Percentiles rank a stretch among this genome's conserved stretches.
phyloP scores from a whole-genome alignment of 2,329 filamentous ascomycete species.

The Calonectria pteridis region DNA sequence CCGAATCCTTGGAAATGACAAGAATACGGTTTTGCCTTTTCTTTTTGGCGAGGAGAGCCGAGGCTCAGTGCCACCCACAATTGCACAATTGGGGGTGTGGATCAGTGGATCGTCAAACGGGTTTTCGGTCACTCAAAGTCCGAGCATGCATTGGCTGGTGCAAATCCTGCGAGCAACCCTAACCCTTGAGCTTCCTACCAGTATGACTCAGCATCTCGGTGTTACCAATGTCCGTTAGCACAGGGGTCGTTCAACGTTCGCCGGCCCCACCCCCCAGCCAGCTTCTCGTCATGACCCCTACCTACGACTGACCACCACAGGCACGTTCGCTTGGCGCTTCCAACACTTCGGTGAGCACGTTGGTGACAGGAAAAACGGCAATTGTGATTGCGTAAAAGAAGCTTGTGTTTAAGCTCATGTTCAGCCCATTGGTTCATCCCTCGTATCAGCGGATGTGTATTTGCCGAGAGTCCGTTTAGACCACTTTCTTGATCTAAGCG shows the following conservation, averaged over 20 bases:
- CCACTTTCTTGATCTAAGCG: background rate
- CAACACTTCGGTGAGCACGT: background rate
- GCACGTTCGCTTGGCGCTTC: background rate
- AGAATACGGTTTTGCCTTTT: background rate
- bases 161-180: constrained; percentile 21
- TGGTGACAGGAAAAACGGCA: background rate
- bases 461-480: constrained; percentile 22
- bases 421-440: background rate
- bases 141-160: constrained; percentile 26
- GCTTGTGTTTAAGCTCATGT: background rate
- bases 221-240: constrained; percentile 18
- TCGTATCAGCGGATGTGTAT: constrained; percentile 4
- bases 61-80: background rate
- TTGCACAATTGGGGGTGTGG: constrained; percentile 24
- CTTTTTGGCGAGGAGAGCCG: background rate
- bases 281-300: background rate
- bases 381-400: constrained; percentile 18
- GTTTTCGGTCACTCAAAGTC: constrained; percentile 37
- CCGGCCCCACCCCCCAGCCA: background rate
- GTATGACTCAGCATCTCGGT: constrained; percentile 19
- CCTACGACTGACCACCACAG: background rate
- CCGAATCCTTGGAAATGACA: background rate
- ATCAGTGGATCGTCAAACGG: constrained; percentile 34
- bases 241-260: background rate
- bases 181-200: constrained; percentile 20